Base-by-base conservation (phyloP, 2,329 filamentous ascomycete genomes). In the Pleurostoma richardsiae region DNA sequence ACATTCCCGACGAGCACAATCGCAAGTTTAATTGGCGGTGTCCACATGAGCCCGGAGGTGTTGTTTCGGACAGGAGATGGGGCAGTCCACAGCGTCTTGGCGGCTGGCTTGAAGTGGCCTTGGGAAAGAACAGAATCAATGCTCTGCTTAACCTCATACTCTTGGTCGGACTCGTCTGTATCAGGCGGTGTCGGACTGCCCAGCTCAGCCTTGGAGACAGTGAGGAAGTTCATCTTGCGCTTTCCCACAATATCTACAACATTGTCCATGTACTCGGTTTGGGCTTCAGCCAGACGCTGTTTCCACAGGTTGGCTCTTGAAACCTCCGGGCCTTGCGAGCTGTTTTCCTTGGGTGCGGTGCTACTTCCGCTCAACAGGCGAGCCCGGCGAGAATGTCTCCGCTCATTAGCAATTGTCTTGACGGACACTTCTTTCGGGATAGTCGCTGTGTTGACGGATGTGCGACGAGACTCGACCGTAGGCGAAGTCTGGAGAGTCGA, bases 141-240 rank as follows among this genome's bases (percentile, higher is more conserved):
- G 30, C 48, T 48, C 11, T 44, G 48, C 33, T 58, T 53, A 10
- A 50, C 39, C 33, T 63, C 61, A 19, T 42, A 56, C 30, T 70
- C 66, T 31, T 64, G 64, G 41, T 70, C 70, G n/a, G 71, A 71
- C 44, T 71, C 65, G 47, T 77, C 70, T 11, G 72, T 78, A 45
- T 80, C 76, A 6, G 76, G 73, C 43, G 77, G 77, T 41, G 77
- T 81, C 30, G 76, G 75, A 52, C 74, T 80, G 36, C 68, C 72
- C 3, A 78, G 55, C 45, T 69, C 65, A 7, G 63, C 61, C 47
- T 66, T 66, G 31, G 67, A 56, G 44, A 70, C 50, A 43, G 66
- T 57, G 41, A 71, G 49, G 54, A 68, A 68, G 52, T 71, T 73
- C 51, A 70, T 49, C 47, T 61, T 68, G 44, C 60, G 60, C 26